Evolutionary conservation across 495 filamentous ascomycete species (phyloP), one percentile per base, ranked within the genome.

Genomic region (Platismatia glauca): DNA sequence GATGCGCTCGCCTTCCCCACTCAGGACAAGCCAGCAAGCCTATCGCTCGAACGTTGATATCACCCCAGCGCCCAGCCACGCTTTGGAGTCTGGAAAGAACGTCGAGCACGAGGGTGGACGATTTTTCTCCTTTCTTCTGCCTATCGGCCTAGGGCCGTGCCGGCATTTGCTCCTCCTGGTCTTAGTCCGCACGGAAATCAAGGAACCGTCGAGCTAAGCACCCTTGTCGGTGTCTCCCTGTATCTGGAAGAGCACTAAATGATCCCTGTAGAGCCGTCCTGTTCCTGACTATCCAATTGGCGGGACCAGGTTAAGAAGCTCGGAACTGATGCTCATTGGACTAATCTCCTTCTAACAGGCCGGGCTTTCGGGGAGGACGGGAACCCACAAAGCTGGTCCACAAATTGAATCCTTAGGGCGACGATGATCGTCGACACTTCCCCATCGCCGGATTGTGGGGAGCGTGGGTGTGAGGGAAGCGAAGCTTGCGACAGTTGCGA

Each of bases 271-370:
- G 39, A 12, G 59, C 39, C 55, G 38, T 33, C 31, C 46, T 48
- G 66, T 68, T 60, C 66, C 66, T 68, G 66, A 68, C 60, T 65
- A 68, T 66, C 64, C 64, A 41, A 68, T 66, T 68, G 63, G 66
- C 55, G 50, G 57, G 59, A 43, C 62, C 7, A 7, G 62, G n/a
- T 15, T 55, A n/a, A 48, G 44, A 16, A 22, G 34, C 18, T 34
- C n/a, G 62, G 48, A 62, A 33, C 18, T 1, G 22, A 31, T 18
- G 22, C 22, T 65, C 9, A 65, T 67, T 65, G 66, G 62, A n/a
- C 34, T 7, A 22, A 55, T 7, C 8, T 16, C 12, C 27, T 15
- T 59, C 38, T 58, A 38, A 31, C 20, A 56, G 41, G 44, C 63
- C 62, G 59, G 63, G 16, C 31, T 60, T 18, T 59, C 62, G 62